These are phyloP conservation scores for Dryadomyces quercivorus DNA, from an alignment of 2,329 filamentous ascomycete species.

Conservation along the genomic window DNA sequence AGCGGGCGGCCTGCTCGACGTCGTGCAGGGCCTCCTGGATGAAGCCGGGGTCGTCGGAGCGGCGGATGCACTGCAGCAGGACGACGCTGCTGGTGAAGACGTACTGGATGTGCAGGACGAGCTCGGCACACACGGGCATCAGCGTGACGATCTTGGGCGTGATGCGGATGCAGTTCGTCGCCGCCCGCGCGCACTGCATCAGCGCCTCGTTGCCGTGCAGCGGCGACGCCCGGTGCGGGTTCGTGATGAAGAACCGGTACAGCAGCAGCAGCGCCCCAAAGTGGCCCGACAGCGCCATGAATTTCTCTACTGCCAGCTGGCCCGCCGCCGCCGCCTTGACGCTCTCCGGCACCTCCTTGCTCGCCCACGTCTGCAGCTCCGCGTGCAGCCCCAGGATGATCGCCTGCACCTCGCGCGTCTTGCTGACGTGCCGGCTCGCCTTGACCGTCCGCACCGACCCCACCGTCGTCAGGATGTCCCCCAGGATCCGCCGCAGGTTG, in stretches of 20 bases:
- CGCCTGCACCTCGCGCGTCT: not conserved
- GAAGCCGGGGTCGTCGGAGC: not conserved
- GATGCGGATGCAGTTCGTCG: not conserved
- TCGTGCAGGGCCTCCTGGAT: not conserved
- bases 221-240: not conserved
- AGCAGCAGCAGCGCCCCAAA: not conserved
- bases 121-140: not conserved
- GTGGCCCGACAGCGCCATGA: not conserved
- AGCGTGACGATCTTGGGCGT: not conserved
- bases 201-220: not conserved
- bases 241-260: not conserved
- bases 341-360: not conserved
- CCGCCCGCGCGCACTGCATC: not conserved
- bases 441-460: not conserved
- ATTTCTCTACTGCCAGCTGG: not conserved
- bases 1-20: not conserved
- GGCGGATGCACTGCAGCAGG: not conserved
- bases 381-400: not conserved
- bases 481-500: not conserved
- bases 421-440: not conserved
- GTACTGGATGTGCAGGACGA: not conserved
- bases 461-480: not conserved
- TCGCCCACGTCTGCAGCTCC: not conserved
- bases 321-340: not conserved
- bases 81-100: not conserved